Percentiles rank a stretch among this genome's conserved stretches.
Evolutionary conservation across 176 grass and related monocot genomes (phyloP).

Genomic region (Phragmites australis): DNA sequence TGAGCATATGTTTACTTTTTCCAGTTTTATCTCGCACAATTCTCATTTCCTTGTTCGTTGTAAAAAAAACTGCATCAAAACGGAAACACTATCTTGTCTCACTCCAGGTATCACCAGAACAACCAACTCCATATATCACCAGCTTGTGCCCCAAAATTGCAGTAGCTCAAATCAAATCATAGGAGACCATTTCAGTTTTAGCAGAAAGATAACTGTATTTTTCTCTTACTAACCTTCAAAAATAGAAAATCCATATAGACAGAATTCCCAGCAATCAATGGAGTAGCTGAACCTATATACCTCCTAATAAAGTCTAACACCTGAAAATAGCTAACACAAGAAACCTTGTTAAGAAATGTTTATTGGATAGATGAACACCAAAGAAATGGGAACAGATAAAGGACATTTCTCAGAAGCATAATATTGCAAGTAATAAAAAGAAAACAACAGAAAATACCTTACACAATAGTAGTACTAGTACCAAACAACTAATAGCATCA

Average conservation of each 20-base stretch:
- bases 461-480: neutral
- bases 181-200: neutral
- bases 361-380: neutral
- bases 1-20: neutral
- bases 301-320: conserved; percentile 76
- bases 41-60: neutral
- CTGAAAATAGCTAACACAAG: conserved; percentile 33
- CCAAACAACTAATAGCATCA: neutral
- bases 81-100: neutral
- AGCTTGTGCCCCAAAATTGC: neutral
- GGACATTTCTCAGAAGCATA: conserved; percentile 6
- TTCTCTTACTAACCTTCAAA: conserved; percentile 64
- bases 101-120: neutral
- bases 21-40: neutral
- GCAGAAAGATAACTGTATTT: neutral
- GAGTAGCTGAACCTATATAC: conserved; percentile 54
- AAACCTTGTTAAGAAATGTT: neutral
- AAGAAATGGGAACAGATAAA: neutral
- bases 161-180: neutral
- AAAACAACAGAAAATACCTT: neutral
- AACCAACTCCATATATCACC: neutral
- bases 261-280: conserved; percentile 87
- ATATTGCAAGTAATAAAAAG: neutral
- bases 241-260: conserved; percentile 75
- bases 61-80: neutral